phyloP scores from a whole-genome alignment of 1,284 basidiomycete genomes.

The Takashimella tepidaria region DNA sequence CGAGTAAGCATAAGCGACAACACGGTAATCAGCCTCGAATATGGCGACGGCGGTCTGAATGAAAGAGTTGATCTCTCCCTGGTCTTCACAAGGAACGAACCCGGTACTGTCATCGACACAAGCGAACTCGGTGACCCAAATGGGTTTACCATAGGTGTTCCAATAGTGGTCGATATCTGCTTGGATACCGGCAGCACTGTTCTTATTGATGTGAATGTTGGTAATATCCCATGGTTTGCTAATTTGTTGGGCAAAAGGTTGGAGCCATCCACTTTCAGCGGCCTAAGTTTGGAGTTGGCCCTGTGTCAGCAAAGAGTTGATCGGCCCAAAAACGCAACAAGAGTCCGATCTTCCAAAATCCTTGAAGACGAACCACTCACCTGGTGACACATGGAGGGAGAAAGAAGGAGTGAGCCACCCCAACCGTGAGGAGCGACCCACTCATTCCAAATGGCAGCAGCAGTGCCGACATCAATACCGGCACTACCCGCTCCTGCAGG shows the following conservation, averaged over 20 bases:
- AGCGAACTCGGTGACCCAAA: conserved; percentile 24
- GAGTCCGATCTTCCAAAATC: too few species aligned
- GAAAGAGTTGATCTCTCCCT: conserved; percentile 26
- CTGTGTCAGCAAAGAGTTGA: too few species aligned
- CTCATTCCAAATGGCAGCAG: conserved; percentile 21
- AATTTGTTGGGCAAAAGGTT: conserved; percentile 18
- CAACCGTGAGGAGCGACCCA: conserved; percentile 15
- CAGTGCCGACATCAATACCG: conserved; percentile 4
- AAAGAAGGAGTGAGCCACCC: conserved; percentile 14
- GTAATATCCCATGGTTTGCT: conserved; percentile 24
- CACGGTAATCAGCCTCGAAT: conserved; percentile 22
- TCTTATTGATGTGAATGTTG: conserved; percentile 36
- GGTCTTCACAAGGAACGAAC: conserved; percentile 30
- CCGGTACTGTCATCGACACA: conserved; percentile 24
- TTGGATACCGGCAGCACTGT: conserved; percentile 20
- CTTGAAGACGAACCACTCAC: not conserved
- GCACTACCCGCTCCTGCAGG: conserved; percentile 11
- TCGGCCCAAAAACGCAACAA: too few species aligned
- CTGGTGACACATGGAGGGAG: conserved; percentile 31
- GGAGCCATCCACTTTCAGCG: conserved; percentile 23
- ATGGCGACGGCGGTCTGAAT: conserved; percentile 26
- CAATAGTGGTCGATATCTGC: conserved; percentile 23
- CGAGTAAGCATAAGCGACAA: conserved; percentile 19
- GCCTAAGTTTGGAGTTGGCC: conserved; percentile 12
- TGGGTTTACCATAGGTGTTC: conserved; percentile 23